A percentile compares a stretch with the other conserved stretches of the same genome.
Evolutionary conservation across 129 eudicot species (phyloP).

Genomic region (Apium graveolens): DNA sequence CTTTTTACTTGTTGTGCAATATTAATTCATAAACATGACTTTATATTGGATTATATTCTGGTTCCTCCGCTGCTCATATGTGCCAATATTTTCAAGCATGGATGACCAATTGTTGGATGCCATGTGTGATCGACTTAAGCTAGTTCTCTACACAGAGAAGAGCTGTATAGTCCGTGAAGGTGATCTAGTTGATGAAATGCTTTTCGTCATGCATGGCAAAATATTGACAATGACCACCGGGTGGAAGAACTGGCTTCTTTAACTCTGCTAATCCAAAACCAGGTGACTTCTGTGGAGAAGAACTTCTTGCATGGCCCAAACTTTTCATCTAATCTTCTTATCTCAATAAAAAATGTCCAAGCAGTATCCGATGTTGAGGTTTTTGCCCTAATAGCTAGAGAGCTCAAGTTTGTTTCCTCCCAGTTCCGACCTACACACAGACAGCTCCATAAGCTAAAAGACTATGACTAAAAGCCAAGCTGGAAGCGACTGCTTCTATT

Average conservation of each 20-base stretch:
- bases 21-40: too few species aligned
- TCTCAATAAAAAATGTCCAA: slow-evolving; percentile 63
- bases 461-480: too few species aligned
- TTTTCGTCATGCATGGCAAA: slow-evolving; percentile 71
- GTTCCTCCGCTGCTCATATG: too few species aligned
- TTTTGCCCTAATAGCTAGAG: slow-evolving; percentile 57
- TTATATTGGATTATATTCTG: too few species aligned
- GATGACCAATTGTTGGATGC: slow-evolving; percentile 69
- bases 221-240: slow-evolving; percentile 56
- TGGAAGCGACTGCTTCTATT: too few species aligned
- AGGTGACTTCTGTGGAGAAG: slow-evolving; percentile 86
- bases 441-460: too few species aligned
- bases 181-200: slow-evolving; percentile 86
- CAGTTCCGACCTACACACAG: slow-evolving; percentile 81
- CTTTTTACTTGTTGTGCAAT: too few species aligned
- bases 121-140: slow-evolving; percentile 66
- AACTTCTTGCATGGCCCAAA: slow-evolving; percentile 86
- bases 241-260: slow-evolving; percentile 69
- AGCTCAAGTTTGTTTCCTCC: slow-evolving; percentile 63
- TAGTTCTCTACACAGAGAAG: slow-evolving; percentile 57
- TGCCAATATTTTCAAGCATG: slow-evolving; percentile 75
- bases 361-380: slow-evolving; percentile 74
- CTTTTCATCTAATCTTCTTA: slow-evolving; percentile 56
- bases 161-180: slow-evolving; percentile 72
- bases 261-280: slow-evolving; percentile 54